Conservation (phyloP, 176 grass and related monocot species). For the Luzula sylvatica region DNA sequence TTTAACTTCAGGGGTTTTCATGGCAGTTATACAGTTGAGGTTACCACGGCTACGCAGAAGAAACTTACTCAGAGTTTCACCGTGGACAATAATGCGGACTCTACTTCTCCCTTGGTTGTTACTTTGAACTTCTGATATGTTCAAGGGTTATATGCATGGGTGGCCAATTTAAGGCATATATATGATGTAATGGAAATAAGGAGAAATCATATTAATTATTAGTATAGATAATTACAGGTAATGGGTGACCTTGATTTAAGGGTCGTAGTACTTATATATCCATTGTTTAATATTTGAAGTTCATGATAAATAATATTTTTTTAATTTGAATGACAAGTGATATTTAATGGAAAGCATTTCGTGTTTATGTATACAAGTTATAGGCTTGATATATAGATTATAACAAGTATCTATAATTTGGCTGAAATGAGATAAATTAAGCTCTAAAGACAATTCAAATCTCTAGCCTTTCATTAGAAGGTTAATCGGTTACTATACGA, state of each 20-base stretch:
- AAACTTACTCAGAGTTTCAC: slow-evolving; percentile 57
- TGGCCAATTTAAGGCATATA: background rate
- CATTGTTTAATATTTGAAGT: no score
- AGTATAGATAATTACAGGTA: background rate
- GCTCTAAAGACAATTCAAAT: no score
- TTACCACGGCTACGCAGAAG: slow-evolving; percentile 26
- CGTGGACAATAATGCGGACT: slow-evolving; percentile 38
- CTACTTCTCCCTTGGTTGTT: slow-evolving; percentile 38
- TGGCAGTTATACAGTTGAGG: slow-evolving; percentile 50
- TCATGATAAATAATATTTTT: no score
- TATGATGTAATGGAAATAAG: slow-evolving; percentile 18
- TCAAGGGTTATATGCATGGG: background rate
- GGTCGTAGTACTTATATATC: no score
- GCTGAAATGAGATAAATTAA: no score
- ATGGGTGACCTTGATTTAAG: background rate
- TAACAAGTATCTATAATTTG: no score
- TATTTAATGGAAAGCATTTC: no score
- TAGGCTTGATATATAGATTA: no score
- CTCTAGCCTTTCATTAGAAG: no score
- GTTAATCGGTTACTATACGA: no score
- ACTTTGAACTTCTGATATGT: slow-evolving; percentile 28
- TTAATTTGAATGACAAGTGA: no score
- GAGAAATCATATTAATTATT: background rate
- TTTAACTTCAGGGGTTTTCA: slow-evolving; percentile 64
- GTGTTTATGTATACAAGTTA: no score